Conservation (phyloP, 2,329 filamentous ascomycete species). For the Clonostachys sp. region DNA sequence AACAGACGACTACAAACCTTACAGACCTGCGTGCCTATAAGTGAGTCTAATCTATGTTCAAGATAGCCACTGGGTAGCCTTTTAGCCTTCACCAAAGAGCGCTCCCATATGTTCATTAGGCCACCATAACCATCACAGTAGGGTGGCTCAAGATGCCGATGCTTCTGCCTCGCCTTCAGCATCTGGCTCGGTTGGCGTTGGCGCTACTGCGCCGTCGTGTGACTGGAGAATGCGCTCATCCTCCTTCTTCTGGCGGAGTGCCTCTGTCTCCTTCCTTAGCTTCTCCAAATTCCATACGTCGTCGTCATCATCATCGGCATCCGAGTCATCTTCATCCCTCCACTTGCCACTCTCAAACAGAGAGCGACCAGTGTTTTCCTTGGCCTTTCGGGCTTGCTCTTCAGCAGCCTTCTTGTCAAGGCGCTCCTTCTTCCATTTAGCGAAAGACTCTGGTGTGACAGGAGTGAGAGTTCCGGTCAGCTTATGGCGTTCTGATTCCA, state of each 20-base stretch:
- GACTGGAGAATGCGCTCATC: constrained; percentile 53
- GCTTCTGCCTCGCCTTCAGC: background rate
- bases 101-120: too few species aligned
- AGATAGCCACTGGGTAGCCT: too few species aligned
- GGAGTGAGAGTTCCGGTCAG: constrained; percentile 87
- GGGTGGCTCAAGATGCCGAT: background rate
- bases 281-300: constrained; percentile 79
- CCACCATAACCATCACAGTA: too few species aligned
- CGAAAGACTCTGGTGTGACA: constrained; percentile 87
- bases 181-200: constrained; percentile 1
- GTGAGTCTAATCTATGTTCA: too few species aligned
- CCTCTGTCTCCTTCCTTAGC: constrained; percentile 80
- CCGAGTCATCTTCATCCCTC: constrained; percentile 63
- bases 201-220: constrained; percentile 2
- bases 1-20: too few species aligned
- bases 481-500: constrained; percentile 95
- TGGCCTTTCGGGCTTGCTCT: constrained; percentile 81
- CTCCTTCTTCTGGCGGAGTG: constrained; percentile 68
- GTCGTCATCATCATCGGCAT: constrained; percentile 51
- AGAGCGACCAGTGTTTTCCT: constrained; percentile 91
- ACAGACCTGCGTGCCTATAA: too few species aligned
- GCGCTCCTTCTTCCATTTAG: constrained; percentile 95
- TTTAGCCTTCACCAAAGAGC: too few species aligned
- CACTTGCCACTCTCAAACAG: constrained; percentile 97
- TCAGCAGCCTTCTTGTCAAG: constrained; percentile 95